phyloP scores from a whole-genome alignment of 257 asterid genomes.

The Przewalskia tangutica region DNA sequence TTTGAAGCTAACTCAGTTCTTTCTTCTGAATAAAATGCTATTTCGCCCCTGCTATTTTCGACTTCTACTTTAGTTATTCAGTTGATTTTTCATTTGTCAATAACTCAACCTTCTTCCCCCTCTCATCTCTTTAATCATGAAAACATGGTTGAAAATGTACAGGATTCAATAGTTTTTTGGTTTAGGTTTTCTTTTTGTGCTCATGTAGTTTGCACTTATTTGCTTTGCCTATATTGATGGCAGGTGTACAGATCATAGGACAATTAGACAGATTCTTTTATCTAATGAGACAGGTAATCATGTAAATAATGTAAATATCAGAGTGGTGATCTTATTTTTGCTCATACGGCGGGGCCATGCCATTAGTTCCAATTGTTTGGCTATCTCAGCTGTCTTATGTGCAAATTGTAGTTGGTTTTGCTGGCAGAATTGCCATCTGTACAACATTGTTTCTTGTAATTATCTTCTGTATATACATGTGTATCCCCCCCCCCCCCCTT shows the following conservation, averaged over 20 bases:
- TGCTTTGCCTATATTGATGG: slow-evolving; percentile 8
- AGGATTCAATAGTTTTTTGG: neutral
- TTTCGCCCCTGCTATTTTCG: neutral
- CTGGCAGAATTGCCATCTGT: neutral
- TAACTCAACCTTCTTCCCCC: neutral
- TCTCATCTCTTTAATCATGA: neutral
- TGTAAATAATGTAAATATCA: slow-evolving; percentile 32
- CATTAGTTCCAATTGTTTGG: neutral
- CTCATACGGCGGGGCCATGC: neutral
- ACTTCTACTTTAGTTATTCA: neutral
- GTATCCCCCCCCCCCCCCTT: neutral
- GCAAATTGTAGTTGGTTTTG: neutral
- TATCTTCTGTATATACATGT: neutral
- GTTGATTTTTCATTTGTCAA: neutral
- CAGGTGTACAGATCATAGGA: slow-evolving; percentile 49
- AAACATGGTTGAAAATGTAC: neutral
- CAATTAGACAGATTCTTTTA: slow-evolving; percentile 10
- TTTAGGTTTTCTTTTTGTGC: neutral
- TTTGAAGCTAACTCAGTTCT: neutral
- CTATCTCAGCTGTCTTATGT: neutral
- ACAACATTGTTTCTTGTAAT: neutral
- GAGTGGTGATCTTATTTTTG: slow-evolving; percentile 1
- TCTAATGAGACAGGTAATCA: slow-evolving; percentile 19
- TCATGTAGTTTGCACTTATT: neutral
- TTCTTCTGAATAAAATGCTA: neutral